Evolutionary conservation across 2,329 filamentous ascomycete species (phyloP).

Genomic region (Pseudocercospora cruenta): DNA sequence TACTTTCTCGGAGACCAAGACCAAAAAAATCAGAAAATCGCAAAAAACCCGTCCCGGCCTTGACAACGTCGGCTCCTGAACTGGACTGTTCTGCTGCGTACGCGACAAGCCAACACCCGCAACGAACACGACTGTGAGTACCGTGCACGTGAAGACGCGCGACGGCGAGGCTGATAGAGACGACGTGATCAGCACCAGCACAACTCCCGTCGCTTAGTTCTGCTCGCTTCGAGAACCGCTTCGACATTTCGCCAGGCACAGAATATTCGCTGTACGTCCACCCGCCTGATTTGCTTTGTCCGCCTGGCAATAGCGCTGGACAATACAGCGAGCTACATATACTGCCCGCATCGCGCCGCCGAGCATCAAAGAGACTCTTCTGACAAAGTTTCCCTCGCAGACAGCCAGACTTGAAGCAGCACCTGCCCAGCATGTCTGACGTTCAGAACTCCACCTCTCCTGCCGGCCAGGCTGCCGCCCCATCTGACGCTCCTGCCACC

Average conservation of each 20-base stretch:
- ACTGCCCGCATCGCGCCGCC: conserved; percentile 6
- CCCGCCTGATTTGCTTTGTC: conserved; percentile 13
- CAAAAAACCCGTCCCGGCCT: conserved; percentile 35
- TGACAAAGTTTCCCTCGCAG: conserved; percentile 14
- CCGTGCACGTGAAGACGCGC: neutral
- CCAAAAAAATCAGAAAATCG: conserved; percentile 46
- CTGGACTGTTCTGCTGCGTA: neutral
- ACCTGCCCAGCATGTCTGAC: conserved; percentile 42
- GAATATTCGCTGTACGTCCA: conserved; percentile 16
- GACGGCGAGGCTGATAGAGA: conserved; percentile 1
- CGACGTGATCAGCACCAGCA: neutral
- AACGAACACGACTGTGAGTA: conserved; percentile 2
- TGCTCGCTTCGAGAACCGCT: conserved; percentile 7
- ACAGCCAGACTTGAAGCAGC: conserved; percentile 17
- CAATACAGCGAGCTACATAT: conserved; percentile 16
- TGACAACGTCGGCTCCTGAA: conserved; percentile 26
- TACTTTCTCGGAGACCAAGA: conserved; percentile 29
- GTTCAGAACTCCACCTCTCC: conserved; percentile 53
- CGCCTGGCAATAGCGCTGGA: conserved; percentile 13
- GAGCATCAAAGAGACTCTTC: conserved; percentile 13
- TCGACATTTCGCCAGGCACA: neutral
- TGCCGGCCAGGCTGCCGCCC: conserved; percentile 71
- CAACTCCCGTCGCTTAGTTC: neutral
- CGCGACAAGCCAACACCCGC: conserved; percentile 11
- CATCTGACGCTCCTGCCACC: conserved; percentile 66